Evolutionary conservation across 1,284 basidiomycete genomes (phyloP), one percentile per base, ranked within the genome.

Genomic region (Moniliophthora roreri): DNA sequence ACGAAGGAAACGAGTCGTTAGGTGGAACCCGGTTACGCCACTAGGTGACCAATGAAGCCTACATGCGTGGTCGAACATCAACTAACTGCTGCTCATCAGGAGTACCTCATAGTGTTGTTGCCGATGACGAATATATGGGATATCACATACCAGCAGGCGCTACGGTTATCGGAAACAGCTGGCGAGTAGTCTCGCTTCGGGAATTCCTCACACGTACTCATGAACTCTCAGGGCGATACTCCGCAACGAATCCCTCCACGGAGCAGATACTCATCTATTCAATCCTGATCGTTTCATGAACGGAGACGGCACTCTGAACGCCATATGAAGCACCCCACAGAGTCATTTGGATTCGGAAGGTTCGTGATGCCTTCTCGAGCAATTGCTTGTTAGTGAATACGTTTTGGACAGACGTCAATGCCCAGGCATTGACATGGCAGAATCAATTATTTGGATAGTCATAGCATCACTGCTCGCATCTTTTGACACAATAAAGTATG

Each of bases 111-210:
- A 26, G 26, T 21, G 41, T 38, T 1, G 53, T n/a, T 21, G 51
- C 58, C 26, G 54, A 56, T 48, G 58, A 62, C 52, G 36, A 57
- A 4, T 58, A 60, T 40, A 39, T 53, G n/a, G 60, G 57, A 8
- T 54, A 51, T 32, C 54, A 57, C 36, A 60, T 62, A n/a, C 59
- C 57, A 8, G 23, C 36, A 46, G 44, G 48, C 21, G 37, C 55
- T 16, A 37, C 49, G 16, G 50, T 54, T 4, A 23, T 53, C 13
- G 49, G 50, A 37, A 57, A 57, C 39, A n/a, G 24, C 26, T 57
- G 52, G 55, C 53, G 16, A 44, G 44, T 16, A 18, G 10, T 24
- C 18, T 37, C 26, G 32, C 16, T 24, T 10, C 23, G 0, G 13
- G 10, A 15, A 28, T 24, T n/a, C 2, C 20, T n/a, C 21, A 13